Evolutionary conservation across 768 basidiomycete species (phyloP), one percentile per base, ranked within the genome.

Genomic region (Mycena metata): DNA sequence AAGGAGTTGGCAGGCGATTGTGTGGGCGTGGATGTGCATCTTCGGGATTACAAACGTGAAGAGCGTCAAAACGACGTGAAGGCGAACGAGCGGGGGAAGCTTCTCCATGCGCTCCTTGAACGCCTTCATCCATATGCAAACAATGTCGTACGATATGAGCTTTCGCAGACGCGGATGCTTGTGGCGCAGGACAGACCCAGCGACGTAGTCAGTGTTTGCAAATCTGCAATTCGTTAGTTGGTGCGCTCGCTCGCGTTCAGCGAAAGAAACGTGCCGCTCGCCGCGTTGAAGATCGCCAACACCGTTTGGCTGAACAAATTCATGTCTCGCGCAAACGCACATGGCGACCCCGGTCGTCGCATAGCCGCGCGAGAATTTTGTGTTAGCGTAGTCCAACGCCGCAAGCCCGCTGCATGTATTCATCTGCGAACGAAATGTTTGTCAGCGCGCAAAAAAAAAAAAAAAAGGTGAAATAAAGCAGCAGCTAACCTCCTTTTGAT

Each of bases 1-100:
- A 2, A 30, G 24, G 26, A 30, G 3, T 12, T 30, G 49, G 16
- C 49, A 50, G 4, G 10, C 6, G 15, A 50, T 7, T 6, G 71
- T 65, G 54, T 80, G 79, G 0, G 71, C 76, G 13, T 71, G 72
- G 21, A 42, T 61, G 43, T 67, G 60, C 6, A 67, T 11, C 35
- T 67, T 67, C 13, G 66, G 66, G 5, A 81, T 51, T 0, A 64
- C 51, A 17, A 64, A 64, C 5, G 15, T 1, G 23, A 43, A 41
- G 2, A 64, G 23, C 0, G 3, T 23, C 8, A 33, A 9, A 2
- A 62, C 5, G 43, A 62, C 4, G 17, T n/a, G 19, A 24, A 71
- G 68, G 7, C 66, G 57, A 17, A 79, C 45, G 3, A 43, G 35
- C 2, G 54, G 52, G 1, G 51, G 49, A 0, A 61, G 15, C 63